Evolutionary conservation across 768 basidiomycete genomes (phyloP).

Genomic region (Tulasnella sp.): DNA sequence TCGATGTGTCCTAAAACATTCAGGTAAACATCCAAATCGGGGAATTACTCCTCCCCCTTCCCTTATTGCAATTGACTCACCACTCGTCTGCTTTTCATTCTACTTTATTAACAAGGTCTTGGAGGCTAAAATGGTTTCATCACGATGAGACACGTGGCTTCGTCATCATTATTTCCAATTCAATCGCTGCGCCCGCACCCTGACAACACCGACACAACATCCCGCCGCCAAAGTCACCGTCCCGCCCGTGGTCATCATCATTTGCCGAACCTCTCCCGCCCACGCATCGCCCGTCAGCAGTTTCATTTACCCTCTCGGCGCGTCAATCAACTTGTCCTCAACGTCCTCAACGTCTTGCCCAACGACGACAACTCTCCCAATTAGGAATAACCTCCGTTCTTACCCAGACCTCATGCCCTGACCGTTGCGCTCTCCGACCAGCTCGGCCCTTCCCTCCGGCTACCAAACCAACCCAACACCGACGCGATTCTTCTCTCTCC

Average conservation of each 20-base stretch:
- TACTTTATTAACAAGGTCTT: neutral
- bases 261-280: neutral
- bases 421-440: neutral
- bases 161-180: neutral
- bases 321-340: neutral
- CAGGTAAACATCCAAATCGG: neutral
- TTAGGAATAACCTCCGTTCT: neutral
- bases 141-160: neutral
- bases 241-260: neutral
- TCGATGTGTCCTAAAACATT: neutral
- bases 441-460: neutral
- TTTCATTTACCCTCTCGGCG: neutral
- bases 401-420: slow-evolving; percentile 1
- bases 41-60: neutral
- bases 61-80: neutral
- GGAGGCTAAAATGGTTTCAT: too few relatives aligned
- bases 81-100: neutral
- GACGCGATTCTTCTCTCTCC: neutral
- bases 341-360: neutral
- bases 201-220: neutral
- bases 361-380: neutral
- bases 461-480: neutral
- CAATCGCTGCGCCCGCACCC: neutral
- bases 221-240: neutral
- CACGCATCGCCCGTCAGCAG: neutral